Conservation (phyloP, 1,284 basidiomycete genomes). For the Ustilago trichophora region DNA sequence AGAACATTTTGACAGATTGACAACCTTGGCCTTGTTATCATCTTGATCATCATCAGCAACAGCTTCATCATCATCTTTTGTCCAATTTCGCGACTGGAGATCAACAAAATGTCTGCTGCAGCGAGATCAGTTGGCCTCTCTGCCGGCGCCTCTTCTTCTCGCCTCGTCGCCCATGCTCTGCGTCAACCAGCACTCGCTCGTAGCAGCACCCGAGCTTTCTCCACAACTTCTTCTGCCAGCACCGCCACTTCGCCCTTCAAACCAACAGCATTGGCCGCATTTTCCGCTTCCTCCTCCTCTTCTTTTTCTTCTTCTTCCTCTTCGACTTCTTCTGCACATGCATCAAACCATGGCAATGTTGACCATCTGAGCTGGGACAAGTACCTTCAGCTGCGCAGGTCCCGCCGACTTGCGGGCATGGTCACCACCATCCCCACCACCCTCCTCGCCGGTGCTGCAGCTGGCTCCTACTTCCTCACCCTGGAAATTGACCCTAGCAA, state of each 20-base stretch:
- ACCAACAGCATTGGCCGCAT: conserved; percentile 5
- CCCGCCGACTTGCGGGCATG: conserved; percentile 56
- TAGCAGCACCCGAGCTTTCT: conserved; percentile 9
- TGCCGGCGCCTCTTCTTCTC: conserved; percentile 25
- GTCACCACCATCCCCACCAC: conserved; percentile 62
- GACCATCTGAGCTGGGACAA: conserved; percentile 36
- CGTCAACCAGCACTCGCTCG: conserved; percentile 15
- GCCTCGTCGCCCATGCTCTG: conserved; percentile 7
- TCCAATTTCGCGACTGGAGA: no score
- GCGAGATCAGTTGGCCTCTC: conserved; percentile 20
- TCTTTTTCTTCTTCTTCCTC: conserved; percentile 12
- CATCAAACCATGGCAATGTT: conserved; percentile 1
- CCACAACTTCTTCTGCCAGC: conserved; percentile 4
- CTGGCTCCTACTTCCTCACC: conserved; percentile 60
- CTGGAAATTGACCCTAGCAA: conserved; percentile 58
- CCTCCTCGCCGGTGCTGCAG: conserved; percentile 45
- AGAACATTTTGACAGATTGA: no score
- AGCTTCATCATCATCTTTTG: no score
- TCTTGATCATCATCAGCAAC: no score
- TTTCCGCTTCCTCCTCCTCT: no score
- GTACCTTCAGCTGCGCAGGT: conserved; percentile 55
- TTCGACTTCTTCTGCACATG: not conserved
- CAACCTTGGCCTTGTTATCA: no score
- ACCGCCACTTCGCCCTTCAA: conserved; percentile 11
- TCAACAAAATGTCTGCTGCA: conserved; percentile 19